Evolutionary conservation across 306 rosid genomes (phyloP).

Genomic region (Psophocarpus tetragonolobus): DNA sequence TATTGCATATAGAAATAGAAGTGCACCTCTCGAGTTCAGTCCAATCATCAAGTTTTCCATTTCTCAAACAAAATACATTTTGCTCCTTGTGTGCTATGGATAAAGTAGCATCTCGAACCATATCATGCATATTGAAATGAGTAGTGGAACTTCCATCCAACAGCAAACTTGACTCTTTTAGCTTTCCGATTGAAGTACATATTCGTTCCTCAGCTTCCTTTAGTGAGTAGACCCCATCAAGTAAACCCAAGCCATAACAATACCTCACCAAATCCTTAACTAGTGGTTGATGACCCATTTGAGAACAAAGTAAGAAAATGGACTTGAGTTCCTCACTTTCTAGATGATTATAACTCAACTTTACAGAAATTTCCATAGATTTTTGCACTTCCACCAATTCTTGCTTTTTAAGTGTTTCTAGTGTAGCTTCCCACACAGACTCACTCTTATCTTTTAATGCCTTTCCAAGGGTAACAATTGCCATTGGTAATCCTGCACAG

Average conservation of each 20-base stretch:
- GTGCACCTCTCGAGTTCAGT: neutral
- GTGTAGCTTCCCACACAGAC: neutral
- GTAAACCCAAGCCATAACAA: constrained; percentile 1
- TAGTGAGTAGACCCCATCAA: neutral
- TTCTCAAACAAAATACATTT: neutral
- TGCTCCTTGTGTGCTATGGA: constrained; percentile 4
- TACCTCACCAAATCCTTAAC: neutral
- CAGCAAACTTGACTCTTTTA: neutral
- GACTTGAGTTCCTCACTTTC: constrained; percentile 13
- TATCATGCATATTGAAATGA: constrained; percentile 5
- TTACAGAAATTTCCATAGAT: neutral
- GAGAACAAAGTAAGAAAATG: constrained; percentile 18
- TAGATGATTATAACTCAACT: constrained; percentile 9
- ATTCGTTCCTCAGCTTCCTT: neutral
- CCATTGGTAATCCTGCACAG: constrained; percentile 22
- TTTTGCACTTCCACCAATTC: neutral
- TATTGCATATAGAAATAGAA: neutral
- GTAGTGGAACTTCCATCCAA: neutral
- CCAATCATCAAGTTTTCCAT: neutral
- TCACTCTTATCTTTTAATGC: neutral
- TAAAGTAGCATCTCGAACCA: neutral
- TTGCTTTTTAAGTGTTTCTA: neutral
- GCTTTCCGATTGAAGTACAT: neutral
- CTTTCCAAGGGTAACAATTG: neutral
- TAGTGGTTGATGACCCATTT: neutral